Evolutionary conservation across 2,329 filamentous ascomycete genomes (phyloP).

Genomic region (Diaporthe sp.): DNA sequence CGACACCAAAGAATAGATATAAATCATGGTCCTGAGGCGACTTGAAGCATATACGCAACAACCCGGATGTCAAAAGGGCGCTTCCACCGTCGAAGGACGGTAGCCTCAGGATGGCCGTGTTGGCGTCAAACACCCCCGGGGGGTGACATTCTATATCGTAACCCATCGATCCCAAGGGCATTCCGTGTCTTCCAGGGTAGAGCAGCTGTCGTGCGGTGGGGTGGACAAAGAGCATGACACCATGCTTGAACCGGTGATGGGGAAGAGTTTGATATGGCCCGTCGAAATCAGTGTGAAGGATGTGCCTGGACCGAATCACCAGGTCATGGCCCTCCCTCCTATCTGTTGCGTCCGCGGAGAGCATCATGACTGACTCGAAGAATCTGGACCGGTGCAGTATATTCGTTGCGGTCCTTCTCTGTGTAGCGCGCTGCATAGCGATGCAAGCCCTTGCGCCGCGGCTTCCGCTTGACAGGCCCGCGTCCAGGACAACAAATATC

Average conservation of each 20-base stretch:
- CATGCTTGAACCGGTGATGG: neutral
- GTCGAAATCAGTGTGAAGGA: neutral
- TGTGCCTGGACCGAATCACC: neutral
- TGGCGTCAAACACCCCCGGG: neutral
- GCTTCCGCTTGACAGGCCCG: neutral
- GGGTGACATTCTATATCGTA: slow-evolving; percentile 13
- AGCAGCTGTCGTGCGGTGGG: slow-evolving; percentile 7
- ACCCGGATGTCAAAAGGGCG: neutral
- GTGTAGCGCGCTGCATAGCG: slow-evolving; percentile 1
- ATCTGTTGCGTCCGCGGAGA: neutral
- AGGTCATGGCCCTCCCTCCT: slow-evolving; percentile 12
- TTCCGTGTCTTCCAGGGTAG: neutral
- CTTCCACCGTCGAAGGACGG: neutral
- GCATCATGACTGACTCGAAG: slow-evolving; percentile 4
- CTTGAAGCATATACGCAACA: slow-evolving; percentile 14
- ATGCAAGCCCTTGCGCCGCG: slow-evolving; percentile 2
- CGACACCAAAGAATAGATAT: slow-evolving; percentile 7
- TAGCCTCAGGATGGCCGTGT: slow-evolving; percentile 7
- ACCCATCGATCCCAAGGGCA: slow-evolving; percentile 1
- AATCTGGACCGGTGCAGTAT: slow-evolving; percentile 4
- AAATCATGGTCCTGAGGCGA: slow-evolving; percentile 4
- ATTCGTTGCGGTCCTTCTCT: neutral
- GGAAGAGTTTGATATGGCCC: neutral
- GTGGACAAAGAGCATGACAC: slow-evolving; percentile 12
- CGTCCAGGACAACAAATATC: slow-evolving; percentile 11